Conservation (phyloP, 768 basidiomycete species). For the Hebeloma cylindrosporum region DNA sequence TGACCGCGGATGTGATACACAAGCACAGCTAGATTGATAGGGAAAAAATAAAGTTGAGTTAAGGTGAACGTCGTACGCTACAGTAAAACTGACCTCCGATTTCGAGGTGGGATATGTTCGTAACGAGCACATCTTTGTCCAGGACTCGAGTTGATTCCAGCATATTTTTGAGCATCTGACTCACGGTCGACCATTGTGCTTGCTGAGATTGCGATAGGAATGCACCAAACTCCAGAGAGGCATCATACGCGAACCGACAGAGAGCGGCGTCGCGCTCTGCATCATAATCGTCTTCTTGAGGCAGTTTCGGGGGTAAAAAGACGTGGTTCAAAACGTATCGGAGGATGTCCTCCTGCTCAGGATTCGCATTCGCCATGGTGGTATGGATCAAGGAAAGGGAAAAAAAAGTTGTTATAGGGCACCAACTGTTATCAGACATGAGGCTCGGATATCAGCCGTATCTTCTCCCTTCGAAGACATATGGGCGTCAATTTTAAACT, state of each 20-base stretch:
- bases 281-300: slow-evolving; percentile 33
- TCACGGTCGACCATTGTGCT: slow-evolving; percentile 29
- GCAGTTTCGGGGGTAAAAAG: slow-evolving; percentile 42
- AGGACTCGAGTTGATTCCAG: slow-evolving; percentile 10
- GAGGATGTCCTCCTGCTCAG: slow-evolving; percentile 8
- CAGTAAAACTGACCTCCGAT: slow-evolving; percentile 14
- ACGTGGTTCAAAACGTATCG: slow-evolving; percentile 41
- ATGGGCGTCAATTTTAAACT: no score
- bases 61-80: not conserved
- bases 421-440: no score
- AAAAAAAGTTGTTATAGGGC: no score
- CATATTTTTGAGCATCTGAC: slow-evolving; percentile 25
- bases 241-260: slow-evolving; percentile 17
- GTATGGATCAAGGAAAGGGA: not conserved
- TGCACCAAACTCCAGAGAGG: slow-evolving; percentile 19
- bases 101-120: slow-evolving; percentile 7
- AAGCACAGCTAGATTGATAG: slow-evolving; percentile 35
- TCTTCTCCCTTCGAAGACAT: no score
- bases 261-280: slow-evolving; percentile 27
- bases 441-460: no score
- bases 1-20: slow-evolving; percentile 43
- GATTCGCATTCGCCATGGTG: slow-evolving; percentile 10
- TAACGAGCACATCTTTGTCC: not conserved
- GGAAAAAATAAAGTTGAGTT: slow-evolving; percentile 17
- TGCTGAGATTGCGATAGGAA: slow-evolving; percentile 10